phyloP scores from a whole-genome alignment of 1,284 basidiomycete species.

The Irpex rosettiformis region DNA sequence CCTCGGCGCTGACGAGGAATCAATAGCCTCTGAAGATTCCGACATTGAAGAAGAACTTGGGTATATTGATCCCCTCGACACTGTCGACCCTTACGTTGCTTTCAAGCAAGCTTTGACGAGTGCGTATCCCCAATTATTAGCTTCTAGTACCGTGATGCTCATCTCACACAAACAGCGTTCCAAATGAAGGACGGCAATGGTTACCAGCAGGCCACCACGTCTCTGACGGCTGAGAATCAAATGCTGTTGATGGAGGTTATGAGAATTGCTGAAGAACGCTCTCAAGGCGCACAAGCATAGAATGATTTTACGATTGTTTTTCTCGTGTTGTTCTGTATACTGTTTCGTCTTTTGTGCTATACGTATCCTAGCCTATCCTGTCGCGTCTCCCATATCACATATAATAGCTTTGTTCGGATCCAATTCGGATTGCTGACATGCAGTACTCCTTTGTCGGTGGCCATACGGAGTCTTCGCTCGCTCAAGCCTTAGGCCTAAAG shows the following conservation, averaged over 20 bases:
- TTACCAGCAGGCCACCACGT: conserved; percentile 72
- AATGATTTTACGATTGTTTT: background rate
- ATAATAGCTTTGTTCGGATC: no score
- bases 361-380: background rate
- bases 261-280: conserved; percentile 46
- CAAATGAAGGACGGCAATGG: conserved; percentile 64
- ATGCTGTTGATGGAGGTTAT: conserved; percentile 80
- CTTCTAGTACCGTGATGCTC: background rate
- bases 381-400: background rate
- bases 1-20: conserved; percentile 34
- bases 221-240: conserved; percentile 68
- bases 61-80: conserved; percentile 75
- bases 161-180: conserved; percentile 45
- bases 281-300: conserved; percentile 3
- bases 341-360: background rate
- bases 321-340: background rate
- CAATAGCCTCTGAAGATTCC: conserved; percentile 46
- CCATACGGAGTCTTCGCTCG: no score
- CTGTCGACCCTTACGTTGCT: conserved; percentile 63
- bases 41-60: conserved; percentile 77
- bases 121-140: conserved; percentile 31
- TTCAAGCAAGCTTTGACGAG: conserved; percentile 76
- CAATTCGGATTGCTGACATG: no score
- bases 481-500: no score
- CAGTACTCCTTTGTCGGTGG: no score